Conservation (phyloP, 768 basidiomycete species). For the Termitomyces sp. region DNA sequence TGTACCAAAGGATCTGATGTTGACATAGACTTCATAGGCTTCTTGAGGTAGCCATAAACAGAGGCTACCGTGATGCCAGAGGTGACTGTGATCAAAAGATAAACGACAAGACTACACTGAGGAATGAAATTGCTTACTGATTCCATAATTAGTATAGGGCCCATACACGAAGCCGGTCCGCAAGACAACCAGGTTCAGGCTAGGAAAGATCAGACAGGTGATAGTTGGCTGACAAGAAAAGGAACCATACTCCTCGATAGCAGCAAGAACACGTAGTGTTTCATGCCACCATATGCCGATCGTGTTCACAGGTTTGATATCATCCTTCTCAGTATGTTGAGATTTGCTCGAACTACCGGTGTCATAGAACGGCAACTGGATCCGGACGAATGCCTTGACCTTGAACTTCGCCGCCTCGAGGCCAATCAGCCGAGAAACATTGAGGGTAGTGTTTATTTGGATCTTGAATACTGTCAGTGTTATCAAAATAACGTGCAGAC, state of each 20-base stretch:
- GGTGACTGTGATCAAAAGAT: conserved; percentile 40
- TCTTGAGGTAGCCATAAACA: conserved; percentile 77
- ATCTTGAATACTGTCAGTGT: conserved; percentile 39
- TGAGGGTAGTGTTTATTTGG: conserved; percentile 71
- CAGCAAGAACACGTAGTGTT: conserved; percentile 65
- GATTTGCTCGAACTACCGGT: conserved; percentile 51
- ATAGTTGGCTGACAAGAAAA: conserved; percentile 3
- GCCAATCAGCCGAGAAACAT: conserved; percentile 61
- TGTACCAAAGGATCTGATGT: conserved; percentile 15
- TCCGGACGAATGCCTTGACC: conserved; percentile 72
- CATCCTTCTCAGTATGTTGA: conserved; percentile 64
- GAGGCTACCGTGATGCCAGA: conserved; percentile 69
- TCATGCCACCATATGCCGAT: conserved; percentile 90
- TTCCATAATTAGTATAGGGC: conserved; percentile 70
- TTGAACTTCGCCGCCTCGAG: conserved; percentile 75
- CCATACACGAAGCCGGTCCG: conserved; percentile 76
- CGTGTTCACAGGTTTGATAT: conserved; percentile 62
- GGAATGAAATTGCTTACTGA: conserved; percentile 35
- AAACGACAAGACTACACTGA: conserved; percentile 5
- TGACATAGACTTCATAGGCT: conserved; percentile 82
- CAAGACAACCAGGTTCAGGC: conserved; percentile 76
- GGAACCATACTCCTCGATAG: conserved; percentile 58
- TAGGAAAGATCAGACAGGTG: conserved; percentile 22
- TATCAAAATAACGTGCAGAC: conserved; percentile 5
- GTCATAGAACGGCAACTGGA: conserved; percentile 77